A percentile compares a stretch with the other conserved stretches of the same genome.
These are phyloP conservation scores for Picea sitchensis DNA, from an alignment of 75 land plant species.

Conservation along the genomic window DNA sequence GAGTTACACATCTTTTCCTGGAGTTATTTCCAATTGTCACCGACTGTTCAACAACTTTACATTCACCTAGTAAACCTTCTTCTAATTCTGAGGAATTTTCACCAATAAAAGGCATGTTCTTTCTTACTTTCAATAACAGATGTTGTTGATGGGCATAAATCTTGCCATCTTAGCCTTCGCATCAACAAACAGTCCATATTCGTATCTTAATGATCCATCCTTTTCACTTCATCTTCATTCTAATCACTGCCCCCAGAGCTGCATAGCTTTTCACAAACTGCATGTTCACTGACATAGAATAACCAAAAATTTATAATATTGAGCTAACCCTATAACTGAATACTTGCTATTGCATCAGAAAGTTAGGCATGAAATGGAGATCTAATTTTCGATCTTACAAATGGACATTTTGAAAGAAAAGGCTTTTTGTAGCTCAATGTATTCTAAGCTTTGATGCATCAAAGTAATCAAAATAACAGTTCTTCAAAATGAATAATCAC, in stretches of 20 bases:
- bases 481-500: neutral
- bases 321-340: neutral
- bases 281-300: neutral
- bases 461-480: neutral
- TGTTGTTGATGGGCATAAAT: neutral
- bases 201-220: neutral
- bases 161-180: neutral
- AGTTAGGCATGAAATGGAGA: neutral
- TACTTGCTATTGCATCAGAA: neutral
- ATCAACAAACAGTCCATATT: neutral
- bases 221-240: slow-evolving; percentile 1
- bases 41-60: too few species aligned
- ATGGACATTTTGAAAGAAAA: neutral
- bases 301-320: neutral
- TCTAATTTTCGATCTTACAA: neutral
- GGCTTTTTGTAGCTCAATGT: neutral
- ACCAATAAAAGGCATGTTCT: too few species aligned
- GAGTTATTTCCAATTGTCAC: too few species aligned
- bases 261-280: neutral
- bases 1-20: too few species aligned
- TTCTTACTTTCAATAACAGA: too few species aligned
- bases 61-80: too few species aligned
- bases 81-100: too few species aligned
- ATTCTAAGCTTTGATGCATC: neutral
- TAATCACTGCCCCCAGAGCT: neutral